Conservation (phyloP, 495 filamentous ascomycete genomes). For the Cairneyella variabilis region DNA sequence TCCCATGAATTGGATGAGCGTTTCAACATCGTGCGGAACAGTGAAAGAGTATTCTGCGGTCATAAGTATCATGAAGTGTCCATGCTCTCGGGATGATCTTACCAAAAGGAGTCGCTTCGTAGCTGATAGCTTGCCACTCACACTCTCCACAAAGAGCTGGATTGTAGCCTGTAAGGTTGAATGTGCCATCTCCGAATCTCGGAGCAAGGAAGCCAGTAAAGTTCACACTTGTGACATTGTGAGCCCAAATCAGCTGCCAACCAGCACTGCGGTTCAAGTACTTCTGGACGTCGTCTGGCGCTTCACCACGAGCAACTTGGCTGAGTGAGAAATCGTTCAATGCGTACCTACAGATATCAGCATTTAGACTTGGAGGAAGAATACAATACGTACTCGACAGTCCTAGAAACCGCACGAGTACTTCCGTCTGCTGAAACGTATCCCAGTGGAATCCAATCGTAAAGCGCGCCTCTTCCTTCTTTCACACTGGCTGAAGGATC, state of each 20-base stretch:
- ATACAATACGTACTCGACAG: conserved; percentile 72
- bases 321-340: conserved; percentile 65
- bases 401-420: conserved; percentile 55
- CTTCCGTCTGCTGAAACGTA: conserved; percentile 61
- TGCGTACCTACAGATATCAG: too few relatives aligned
- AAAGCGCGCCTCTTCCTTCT: conserved; percentile 66
- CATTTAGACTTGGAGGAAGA: too few relatives aligned
- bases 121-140: conserved; percentile 60
- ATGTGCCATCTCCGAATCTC: too few relatives aligned
- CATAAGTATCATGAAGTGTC: too few relatives aligned
- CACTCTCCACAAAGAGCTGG: conserved; percentile 61
- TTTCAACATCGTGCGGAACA: conserved; percentile 62
- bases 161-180: too few relatives aligned
- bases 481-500: conserved; percentile 61
- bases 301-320: conserved; percentile 56
- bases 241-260: conserved; percentile 73
- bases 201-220: conserved; percentile 67
- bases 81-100: too few relatives aligned
- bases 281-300: conserved; percentile 45
- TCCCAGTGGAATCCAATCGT: conserved; percentile 61
- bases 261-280: conserved; percentile 63
- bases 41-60: conserved; percentile 71
- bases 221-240: conserved; percentile 44
- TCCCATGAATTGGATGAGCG: conserved; percentile 53
- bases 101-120: too few relatives aligned